Evolutionary conservation across 805 yeast genomes (phyloP).

Genomic region (Clavispora vitiphila): DNA sequence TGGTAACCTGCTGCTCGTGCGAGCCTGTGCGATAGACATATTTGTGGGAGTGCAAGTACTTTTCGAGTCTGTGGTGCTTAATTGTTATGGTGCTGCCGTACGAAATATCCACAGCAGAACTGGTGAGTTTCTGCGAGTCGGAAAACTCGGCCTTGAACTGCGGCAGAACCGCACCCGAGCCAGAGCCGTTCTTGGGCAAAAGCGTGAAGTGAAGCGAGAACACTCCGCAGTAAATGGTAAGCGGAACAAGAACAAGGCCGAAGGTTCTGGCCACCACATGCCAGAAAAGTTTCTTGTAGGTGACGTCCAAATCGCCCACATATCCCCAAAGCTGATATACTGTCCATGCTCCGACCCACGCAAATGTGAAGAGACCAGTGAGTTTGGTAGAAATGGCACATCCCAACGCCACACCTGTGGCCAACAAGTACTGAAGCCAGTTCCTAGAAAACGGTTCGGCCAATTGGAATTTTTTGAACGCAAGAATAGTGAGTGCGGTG

Average conservation of each 20-base stretch:
- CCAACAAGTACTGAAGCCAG: slow-evolving; percentile 51
- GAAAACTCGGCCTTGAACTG: slow-evolving; percentile 57
- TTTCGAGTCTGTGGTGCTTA: slow-evolving; percentile 66
- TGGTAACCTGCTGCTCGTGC: slow-evolving; percentile 73
- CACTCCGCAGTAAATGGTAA: slow-evolving; percentile 49
- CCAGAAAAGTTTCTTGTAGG: slow-evolving; percentile 30
- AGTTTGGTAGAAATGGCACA: slow-evolving; percentile 58
- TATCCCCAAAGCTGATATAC: slow-evolving; percentile 58
- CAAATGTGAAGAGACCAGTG: slow-evolving; percentile 63
- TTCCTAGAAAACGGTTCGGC: slow-evolving; percentile 37
- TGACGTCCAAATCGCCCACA: slow-evolving; percentile 60
- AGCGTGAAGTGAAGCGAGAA: slow-evolving; percentile 54
- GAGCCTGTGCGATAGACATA: slow-evolving; percentile 61
- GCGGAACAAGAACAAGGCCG: slow-evolving; percentile 50
- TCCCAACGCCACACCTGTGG: slow-evolving; percentile 51
- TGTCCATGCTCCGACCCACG: slow-evolving; percentile 54
- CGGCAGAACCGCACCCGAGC: slow-evolving; percentile 60
- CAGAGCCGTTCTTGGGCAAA: slow-evolving; percentile 48
- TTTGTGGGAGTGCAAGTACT: slow-evolving; percentile 76
- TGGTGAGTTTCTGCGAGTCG: slow-evolving; percentile 31
- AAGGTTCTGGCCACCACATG: slow-evolving; percentile 38
- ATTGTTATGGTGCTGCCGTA: slow-evolving; percentile 69
- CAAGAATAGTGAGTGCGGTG: slow-evolving; percentile 45
- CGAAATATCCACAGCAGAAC: slow-evolving; percentile 58
- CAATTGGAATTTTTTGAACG: slow-evolving; percentile 46